Evolutionary conservation across 1,139 yeast species (phyloP).

Genomic region (Hyphopichia burtonii): DNA sequence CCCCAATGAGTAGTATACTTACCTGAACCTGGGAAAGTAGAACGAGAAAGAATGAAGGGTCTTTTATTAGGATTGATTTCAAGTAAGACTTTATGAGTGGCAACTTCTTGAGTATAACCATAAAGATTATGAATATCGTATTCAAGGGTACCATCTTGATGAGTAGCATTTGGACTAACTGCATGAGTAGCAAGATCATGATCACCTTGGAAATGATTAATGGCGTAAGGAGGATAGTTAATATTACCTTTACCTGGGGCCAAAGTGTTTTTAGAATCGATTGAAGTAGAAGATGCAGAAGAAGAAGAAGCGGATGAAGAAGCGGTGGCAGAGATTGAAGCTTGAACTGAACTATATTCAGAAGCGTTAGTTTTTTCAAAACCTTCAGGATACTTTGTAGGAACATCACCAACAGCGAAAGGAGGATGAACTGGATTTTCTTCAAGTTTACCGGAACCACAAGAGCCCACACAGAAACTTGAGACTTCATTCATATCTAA

Average conservation of each 20-base stretch:
- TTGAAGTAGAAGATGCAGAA: constrained; percentile 12
- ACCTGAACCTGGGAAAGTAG: constrained; percentile 21
- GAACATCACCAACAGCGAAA: constrained; percentile 15
- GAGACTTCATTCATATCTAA: constrained; percentile 35
- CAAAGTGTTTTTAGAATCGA: constrained; percentile 17
- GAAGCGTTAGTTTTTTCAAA: constrained; percentile 19
- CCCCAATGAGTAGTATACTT: constrained; percentile 22
- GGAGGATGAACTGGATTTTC: constrained; percentile 23
- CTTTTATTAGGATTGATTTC: constrained; percentile 17
- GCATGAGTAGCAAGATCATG: constrained; percentile 28
- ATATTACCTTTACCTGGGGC: constrained; percentile 27
- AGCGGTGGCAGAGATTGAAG: constrained; percentile 11
- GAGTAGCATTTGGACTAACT: constrained; percentile 29
- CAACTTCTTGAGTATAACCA: constrained; percentile 18
- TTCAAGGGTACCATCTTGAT: constrained; percentile 27
- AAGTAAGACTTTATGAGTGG: constrained; percentile 17
- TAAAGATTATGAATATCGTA: constrained; percentile 23
- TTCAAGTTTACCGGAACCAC: constrained; percentile 18
- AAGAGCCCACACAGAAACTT: constrained; percentile 31
- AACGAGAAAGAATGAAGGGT: constrained; percentile 20
- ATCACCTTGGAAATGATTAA: constrained; percentile 21
- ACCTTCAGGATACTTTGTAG: constrained; percentile 17
- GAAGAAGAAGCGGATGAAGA: constrained; percentile 11
- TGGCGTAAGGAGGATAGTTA: constrained; percentile 32
- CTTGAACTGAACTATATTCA: constrained; percentile 15